Evolutionary conservation across 805 yeast genomes (phyloP), one percentile per base, ranked within the genome.

Genomic region (Candida maltosa): DNA sequence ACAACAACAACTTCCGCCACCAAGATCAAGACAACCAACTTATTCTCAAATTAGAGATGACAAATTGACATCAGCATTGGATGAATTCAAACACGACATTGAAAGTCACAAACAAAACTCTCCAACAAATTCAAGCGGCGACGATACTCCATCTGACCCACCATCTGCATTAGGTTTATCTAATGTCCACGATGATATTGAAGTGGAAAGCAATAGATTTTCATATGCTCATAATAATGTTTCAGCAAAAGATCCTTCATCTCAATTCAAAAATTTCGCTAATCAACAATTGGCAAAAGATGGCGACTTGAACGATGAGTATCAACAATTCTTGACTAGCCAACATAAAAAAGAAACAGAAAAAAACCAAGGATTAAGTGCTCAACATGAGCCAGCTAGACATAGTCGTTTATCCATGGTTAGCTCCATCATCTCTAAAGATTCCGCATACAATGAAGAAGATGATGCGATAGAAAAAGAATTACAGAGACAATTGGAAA

Each of bases 401-500:
- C 41, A 52, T 29, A 60, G 69, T 35, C 69, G 59, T 29, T 39
- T 63, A 17, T 65, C 72, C 8, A 67, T 63, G 53, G 63, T 65
- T 9, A 64, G 70, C 37, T 65, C 71, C 0, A 62, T 67, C 32
- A 54, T 67, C 20, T 63, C 69, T 5, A 65, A 62, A 40, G 65
- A 52, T 14, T 52, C 55, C 4, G 14, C 18, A 14, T 41, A 40
- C 27, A 48, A 51, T 29, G 51, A 55, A 8, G 65, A 61, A 9
- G 65, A 59, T 4, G 60, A 48, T 12, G 69, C 58, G 27, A 55
- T 58, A 4, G 69, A 64, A 25, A 39, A 44, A 29, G 71, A 65
- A 36, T 54, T 67, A 39, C 60, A 64, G 37, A 52, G 64, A 18
- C 72, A 67, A 40, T 51, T 67, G 29, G 58, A 57, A 20, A 43